A percentile compares a stretch with the other conserved stretches of the same genome.
phyloP scores from a whole-genome alignment of 2,329 filamentous ascomycete genomes.

The Exophiala dermatitidis region DNA sequence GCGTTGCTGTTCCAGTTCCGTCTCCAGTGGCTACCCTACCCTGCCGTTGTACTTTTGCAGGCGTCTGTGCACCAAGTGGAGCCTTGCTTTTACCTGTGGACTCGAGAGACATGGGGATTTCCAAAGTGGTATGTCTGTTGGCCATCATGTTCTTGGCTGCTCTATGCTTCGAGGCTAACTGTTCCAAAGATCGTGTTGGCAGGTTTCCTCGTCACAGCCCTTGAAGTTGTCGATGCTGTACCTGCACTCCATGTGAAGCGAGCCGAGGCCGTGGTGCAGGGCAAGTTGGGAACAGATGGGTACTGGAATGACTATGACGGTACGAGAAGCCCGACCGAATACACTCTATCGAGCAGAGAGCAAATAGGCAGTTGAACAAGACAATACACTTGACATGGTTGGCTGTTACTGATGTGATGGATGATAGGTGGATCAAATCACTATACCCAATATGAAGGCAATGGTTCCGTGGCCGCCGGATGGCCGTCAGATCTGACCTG shows the following conservation, averaged over 20 bases:
- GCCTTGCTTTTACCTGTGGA: neutral
- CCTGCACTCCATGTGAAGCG: conserved; percentile 15
- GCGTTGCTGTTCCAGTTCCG: too few relatives aligned
- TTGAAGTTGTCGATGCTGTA: conserved; percentile 1
- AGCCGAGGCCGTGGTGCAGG: conserved; percentile 19
- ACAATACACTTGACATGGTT: neutral
- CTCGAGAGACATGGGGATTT: conserved; percentile 2
- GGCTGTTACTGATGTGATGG: neutral
- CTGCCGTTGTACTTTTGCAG: too few relatives aligned
- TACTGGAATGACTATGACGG: conserved; percentile 26
- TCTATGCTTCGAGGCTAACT: conserved; percentile 1
- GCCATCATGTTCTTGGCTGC: neutral
- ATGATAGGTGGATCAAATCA: conserved; percentile 26
- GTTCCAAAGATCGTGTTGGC: conserved; percentile 7
- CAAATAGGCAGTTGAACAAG: neutral
- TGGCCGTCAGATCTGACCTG: conserved; percentile 31
- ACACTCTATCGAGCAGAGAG: neutral
- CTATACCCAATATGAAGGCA: conserved; percentile 31
- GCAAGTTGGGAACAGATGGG: conserved; percentile 21
- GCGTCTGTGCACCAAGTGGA: too few relatives aligned
- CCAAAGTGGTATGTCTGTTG: conserved; percentile 3
- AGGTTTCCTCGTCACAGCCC: conserved; percentile 1
- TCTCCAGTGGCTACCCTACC: too few relatives aligned
- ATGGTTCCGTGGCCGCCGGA: conserved; percentile 28
- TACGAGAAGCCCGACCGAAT: neutral